These are phyloP conservation scores for Massariosphaeria phaeospora DNA, from an alignment of 495 filamentous ascomycete species.

Conservation along the genomic window DNA sequence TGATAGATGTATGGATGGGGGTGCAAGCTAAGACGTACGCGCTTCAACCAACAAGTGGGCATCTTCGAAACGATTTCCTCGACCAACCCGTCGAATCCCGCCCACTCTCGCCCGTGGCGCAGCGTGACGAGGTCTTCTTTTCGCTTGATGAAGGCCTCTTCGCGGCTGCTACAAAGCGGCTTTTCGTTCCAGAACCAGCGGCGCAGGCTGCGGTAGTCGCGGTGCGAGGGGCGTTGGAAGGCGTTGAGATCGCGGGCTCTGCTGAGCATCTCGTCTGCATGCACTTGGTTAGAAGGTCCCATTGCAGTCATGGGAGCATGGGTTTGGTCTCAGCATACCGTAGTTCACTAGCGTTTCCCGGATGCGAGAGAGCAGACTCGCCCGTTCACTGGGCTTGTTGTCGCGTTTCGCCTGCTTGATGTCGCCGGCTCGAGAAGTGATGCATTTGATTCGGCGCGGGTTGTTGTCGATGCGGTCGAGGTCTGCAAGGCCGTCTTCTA, in stretches of 20 bases:
- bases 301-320: constrained; percentile 14
- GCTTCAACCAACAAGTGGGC: constrained; percentile 30
- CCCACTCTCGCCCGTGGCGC: constrained; percentile 39
- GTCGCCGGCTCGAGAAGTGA: constrained; percentile 14
- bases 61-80: constrained; percentile 35
- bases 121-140: constrained; percentile 46
- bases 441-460: constrained; percentile 6
- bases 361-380: background rate
- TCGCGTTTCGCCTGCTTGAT: constrained; percentile 8
- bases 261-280: constrained; percentile 39
- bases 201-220: constrained; percentile 41
- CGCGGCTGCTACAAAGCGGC: constrained; percentile 31
- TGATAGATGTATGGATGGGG: background rate
- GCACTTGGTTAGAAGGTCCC: constrained; percentile 11
- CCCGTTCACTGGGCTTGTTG: constrained; percentile 5
- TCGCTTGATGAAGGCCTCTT: constrained; percentile 38
- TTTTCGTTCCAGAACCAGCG: constrained; percentile 38
- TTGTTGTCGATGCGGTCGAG: constrained; percentile 26
- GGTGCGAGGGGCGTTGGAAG: constrained; percentile 37
- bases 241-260: constrained; percentile 39
- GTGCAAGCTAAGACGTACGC: constrained; percentile 27
- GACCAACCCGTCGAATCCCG: constrained; percentile 41
- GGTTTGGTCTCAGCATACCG: constrained; percentile 3
- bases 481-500: constrained; percentile 35
- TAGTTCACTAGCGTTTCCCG: constrained; percentile 27